phyloP scores from a whole-genome alignment of 2,329 filamentous ascomycete species.

The Zymoseptoria ardabiliae region DNA sequence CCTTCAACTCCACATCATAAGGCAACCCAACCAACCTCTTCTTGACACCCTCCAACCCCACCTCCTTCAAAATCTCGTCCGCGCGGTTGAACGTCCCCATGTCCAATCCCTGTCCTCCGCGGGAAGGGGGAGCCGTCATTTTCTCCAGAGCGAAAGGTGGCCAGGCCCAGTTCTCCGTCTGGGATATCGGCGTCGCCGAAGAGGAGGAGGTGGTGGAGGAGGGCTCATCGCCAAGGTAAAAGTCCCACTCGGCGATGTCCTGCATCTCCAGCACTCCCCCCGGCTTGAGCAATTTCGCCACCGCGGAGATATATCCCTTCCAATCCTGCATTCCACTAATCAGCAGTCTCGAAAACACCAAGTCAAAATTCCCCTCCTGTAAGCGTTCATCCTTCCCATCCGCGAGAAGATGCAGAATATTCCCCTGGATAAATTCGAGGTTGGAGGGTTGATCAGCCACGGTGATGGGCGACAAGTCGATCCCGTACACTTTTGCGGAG shows the following conservation, averaged over 20 bases:
- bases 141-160: background rate
- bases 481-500: background rate
- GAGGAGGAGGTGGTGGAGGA: too few relatives aligned
- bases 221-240: background rate
- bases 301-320: constrained; percentile 1
- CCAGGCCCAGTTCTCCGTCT: constrained; percentile 3
- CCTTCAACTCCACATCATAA: background rate
- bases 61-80: background rate
- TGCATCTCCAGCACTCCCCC: constrained; percentile 9
- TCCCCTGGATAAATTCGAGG: constrained; percentile 7
- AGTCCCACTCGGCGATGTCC: background rate
- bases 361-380: constrained; percentile 1
- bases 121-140: background rate
- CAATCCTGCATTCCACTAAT: constrained; percentile 6
- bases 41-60: background rate
- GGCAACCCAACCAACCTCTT: background rate
- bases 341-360: constrained; percentile 6
- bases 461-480: background rate
- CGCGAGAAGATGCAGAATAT: background rate
- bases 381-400: constrained; percentile 1
- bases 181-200: background rate
- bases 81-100: background rate
- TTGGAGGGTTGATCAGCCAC: constrained; percentile 11
- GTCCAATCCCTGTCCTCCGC: background rate
- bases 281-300: constrained; percentile 1